Evolutionary conservation across 2,329 filamentous ascomycete genomes (phyloP), one percentile per base, ranked within the genome.

Genomic region (Ceratocystiopsis sp.): DNA sequence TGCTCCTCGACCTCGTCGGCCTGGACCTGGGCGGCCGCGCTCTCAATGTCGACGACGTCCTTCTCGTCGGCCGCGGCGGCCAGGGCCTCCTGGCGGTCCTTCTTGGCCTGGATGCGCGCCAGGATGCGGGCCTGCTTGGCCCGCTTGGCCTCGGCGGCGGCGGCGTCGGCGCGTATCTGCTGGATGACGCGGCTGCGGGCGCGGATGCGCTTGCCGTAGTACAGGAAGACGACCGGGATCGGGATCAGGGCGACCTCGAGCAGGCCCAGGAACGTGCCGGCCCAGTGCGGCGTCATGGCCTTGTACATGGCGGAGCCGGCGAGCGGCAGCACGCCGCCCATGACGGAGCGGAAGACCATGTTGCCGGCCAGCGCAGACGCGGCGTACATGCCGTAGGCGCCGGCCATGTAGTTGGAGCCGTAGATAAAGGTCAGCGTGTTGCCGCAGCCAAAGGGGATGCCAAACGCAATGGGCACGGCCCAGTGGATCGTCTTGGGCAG

Each of bases 391-490:
- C 79, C 80, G 52, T 89, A 91, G 3, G 75, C 74, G 40, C 77
- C 68, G 0, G 83, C 80, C 1, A 89, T 63, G 56, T 89, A 91
- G 53, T 83, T 87, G 2, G 68, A 71, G 0, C 78, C 74, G 55
- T 89, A 87, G 54, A 89, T 86, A 58, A 89, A 89, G 21, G 80
- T 75, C 0, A 75, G 67, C 4, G 73, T 76, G 51, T 86, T 87
- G 1, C 83, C 83, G 0, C 72, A 67, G 2, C 83, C 83, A 50
- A 87, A 89, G 0, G 79, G 78, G 9, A 89, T 71, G 1, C 83
- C 82, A 1, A 81, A 80, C 0, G 83, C 64, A 41, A 89, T 78
- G 1, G 82, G 79, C 18, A 75, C 66, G 17, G 85, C 76, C 80
- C 83, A 93, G 56, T 84, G 86, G 32, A 93, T 84, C 5, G 73